Percentiles rank a stretch among this genome's conserved stretches.
Evolutionary conservation across 768 basidiomycete genomes (phyloP).

Genomic region (Kwoniella dendrophila): DNA sequence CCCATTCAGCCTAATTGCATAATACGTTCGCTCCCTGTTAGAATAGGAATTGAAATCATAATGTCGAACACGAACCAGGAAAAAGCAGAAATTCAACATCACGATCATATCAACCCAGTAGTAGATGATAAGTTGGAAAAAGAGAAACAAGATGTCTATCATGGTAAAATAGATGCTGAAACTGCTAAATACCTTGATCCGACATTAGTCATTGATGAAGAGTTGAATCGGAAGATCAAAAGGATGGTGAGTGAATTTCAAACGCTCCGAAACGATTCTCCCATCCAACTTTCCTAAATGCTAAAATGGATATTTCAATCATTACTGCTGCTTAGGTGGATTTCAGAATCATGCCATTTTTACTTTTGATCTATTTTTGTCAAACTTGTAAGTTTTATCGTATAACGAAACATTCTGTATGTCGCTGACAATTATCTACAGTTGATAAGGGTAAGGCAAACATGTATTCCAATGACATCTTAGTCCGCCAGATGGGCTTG

Average conservation of each 20-base stretch:
- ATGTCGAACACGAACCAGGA: slow-evolving; percentile 1
- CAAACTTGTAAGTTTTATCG: slow-evolving; percentile 29
- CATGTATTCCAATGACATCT: neutral
- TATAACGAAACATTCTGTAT: neutral
- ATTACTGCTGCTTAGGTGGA: slow-evolving; percentile 24
- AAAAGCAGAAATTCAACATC: slow-evolving; percentile 11
- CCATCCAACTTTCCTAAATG: neutral
- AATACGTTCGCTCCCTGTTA: no score
- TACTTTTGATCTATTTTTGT: slow-evolving; percentile 43
- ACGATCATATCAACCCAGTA: slow-evolving; percentile 9
- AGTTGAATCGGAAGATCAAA: slow-evolving; percentile 34
- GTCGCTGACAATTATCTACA: slow-evolving; percentile 7
- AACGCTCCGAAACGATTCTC: no score
- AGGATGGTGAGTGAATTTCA: slow-evolving; percentile 22
- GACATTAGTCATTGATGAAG: slow-evolving; percentile 35
- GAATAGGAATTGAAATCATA: no score
- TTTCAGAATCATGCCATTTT: slow-evolving; percentile 31
- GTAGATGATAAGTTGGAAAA: slow-evolving; percentile 6
- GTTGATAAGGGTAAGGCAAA: slow-evolving; percentile 34
- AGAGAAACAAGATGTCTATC: slow-evolving; percentile 4
- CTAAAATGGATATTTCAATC: neutral
- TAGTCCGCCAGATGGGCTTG: neutral
- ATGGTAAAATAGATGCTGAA: slow-evolving; percentile 30
- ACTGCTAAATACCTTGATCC: slow-evolving; percentile 43
- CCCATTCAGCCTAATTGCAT: no score